phyloP scores from a whole-genome alignment of 73 alveolate genomes.

The Tetrahymena elliotti region DNA sequence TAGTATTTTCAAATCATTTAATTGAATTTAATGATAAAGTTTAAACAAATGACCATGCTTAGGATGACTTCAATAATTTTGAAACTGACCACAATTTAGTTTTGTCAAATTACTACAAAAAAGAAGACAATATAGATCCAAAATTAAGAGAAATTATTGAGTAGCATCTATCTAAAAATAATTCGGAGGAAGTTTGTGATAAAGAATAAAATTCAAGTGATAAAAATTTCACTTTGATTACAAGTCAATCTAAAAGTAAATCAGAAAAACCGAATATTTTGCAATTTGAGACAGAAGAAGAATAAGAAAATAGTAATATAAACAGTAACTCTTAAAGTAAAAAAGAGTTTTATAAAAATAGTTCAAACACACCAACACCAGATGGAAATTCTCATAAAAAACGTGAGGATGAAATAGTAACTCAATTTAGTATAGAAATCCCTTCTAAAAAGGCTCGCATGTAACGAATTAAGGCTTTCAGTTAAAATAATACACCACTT shows the following conservation, averaged over 20 bases:
- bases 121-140: background rate
- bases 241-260: background rate
- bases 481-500: background rate
- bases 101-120: background rate
- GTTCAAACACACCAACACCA: background rate
- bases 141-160: background rate
- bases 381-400: background rate
- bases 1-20: background rate
- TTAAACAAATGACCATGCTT: background rate
- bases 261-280: background rate
- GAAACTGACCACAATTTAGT: background rate
- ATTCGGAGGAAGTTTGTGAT: background rate
- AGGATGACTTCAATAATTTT: background rate
- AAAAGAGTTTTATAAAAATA: background rate
- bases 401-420: background rate
- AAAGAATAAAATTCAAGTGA: background rate
- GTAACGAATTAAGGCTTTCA: background rate
- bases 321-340: background rate
- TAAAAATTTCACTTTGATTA: background rate
- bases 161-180: no score
- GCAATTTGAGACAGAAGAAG: background rate
- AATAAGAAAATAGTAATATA: background rate
- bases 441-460: background rate
- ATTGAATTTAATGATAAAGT: background rate
- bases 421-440: background rate